Evolutionary conservation across 805 yeast genomes (phyloP).

Genomic region (Starmerella kuoi): DNA sequence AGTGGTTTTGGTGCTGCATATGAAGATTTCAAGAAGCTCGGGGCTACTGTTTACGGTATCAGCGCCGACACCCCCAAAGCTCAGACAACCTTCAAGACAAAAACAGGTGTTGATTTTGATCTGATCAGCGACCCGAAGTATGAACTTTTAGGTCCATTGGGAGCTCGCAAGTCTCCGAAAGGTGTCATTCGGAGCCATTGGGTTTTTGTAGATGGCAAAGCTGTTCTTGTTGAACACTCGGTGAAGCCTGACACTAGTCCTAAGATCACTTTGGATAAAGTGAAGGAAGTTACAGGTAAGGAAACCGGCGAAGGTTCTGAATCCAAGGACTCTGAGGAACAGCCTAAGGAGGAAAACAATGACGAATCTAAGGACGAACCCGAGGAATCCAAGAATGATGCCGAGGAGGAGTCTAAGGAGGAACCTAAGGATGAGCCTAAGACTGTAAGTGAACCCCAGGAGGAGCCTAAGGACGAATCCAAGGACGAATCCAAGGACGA

Average conservation of each 20-base stretch:
- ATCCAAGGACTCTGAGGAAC: slow-evolving; percentile 2
- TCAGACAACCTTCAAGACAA: slow-evolving; percentile 61
- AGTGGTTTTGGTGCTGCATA: slow-evolving; percentile 69
- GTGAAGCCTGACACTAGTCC: slow-evolving; percentile 36
- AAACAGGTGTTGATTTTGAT: slow-evolving; percentile 61
- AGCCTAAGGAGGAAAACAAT: not conserved
- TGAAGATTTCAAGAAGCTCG: slow-evolving; percentile 39
- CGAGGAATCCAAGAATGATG: not conserved
- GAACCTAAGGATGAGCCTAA: not conserved
- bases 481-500: slow-evolving; percentile 2
- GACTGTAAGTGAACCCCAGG: not conserved
- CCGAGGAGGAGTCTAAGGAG: not conserved
- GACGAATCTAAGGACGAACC: slow-evolving; percentile 4
- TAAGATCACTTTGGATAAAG: slow-evolving; percentile 23
- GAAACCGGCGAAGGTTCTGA: not conserved
- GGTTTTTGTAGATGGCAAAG: slow-evolving; percentile 68
- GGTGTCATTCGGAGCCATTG: slow-evolving; percentile 87
- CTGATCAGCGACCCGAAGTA: slow-evolving; percentile 66
- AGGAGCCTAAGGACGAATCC: not conserved
- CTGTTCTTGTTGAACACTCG: slow-evolving; percentile 41
- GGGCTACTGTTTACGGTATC: slow-evolving; percentile 59
- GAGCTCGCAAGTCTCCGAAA: slow-evolving; percentile 67
- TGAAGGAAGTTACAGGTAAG: slow-evolving; percentile 6
- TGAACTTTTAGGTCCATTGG: slow-evolving; percentile 57
- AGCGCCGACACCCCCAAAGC: slow-evolving; percentile 73